A percentile compares a stretch with the other conserved stretches of the same genome.
phyloP scores from a whole-genome alignment of 1,139 yeast species.

The Zygoascus meyerae region DNA sequence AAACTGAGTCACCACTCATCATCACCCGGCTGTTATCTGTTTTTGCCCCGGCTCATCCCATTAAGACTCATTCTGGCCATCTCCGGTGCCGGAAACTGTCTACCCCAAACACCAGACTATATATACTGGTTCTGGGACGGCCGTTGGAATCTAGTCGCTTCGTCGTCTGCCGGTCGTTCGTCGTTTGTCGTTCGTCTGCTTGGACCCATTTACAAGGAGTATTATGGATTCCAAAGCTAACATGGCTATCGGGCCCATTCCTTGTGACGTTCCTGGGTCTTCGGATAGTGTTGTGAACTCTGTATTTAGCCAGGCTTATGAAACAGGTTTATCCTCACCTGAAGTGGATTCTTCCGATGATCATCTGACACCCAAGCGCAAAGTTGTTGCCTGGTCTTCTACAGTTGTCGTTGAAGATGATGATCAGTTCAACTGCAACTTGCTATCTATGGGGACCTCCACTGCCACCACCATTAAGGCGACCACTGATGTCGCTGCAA shows the following conservation, averaged over 20 bases:
- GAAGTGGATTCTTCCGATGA: neutral
- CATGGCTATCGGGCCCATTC: too few relatives aligned
- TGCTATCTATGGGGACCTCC: neutral
- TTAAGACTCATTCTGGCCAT: conserved; percentile 1
- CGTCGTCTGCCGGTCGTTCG: neutral
- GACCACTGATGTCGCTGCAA: too few relatives aligned
- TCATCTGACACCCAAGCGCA: too few relatives aligned
- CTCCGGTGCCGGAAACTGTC: neutral
- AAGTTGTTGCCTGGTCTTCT: too few relatives aligned
- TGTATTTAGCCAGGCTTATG: conserved; percentile 1
- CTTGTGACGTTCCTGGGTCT: neutral
- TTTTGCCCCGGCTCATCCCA: too few relatives aligned
- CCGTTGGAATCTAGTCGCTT: too few relatives aligned
- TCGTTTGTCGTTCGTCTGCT: neutral
- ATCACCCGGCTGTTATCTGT: too few relatives aligned
- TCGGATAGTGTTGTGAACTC: neutral
- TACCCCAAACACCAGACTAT: too few relatives aligned
- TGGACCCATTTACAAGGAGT: neutral
- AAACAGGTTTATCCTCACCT: neutral
- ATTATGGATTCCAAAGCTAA: neutral
- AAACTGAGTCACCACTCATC: neutral
- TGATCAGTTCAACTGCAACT: neutral
- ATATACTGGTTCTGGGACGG: too few relatives aligned
- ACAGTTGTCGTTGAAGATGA: too few relatives aligned
- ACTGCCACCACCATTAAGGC: neutral